Evolutionary conservation across 148 eudicot genomes (phyloP), one percentile per base, ranked within the genome.

Genomic region (Chenopodium formosanum): DNA sequence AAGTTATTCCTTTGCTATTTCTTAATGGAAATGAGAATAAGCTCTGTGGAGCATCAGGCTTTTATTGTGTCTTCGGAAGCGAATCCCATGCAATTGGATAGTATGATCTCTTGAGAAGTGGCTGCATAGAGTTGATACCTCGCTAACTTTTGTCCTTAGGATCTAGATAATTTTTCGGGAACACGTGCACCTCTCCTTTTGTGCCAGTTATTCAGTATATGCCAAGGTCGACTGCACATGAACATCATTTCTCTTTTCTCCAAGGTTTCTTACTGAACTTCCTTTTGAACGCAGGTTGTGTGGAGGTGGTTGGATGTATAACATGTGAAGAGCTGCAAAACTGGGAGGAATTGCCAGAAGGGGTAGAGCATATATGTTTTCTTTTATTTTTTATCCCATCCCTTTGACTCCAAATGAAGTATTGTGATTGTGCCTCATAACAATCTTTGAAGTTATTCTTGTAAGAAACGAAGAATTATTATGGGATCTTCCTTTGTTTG

Each of bases 261-360:
- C 5, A 34, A 34, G 40, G 40, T 34, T 34, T 34, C 46, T 70
- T 75, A 69, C 63, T 62, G 77, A 80, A 80, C 29, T 29, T 31
- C 19, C 47, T 46, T 50, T 52, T 76, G n/a, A 70, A 53, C 40
- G 44, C 92, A 95, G 98, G 98, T 79, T 93, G 93, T 84, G 89
- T 95, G 70, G 97, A 95, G 74, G 92, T 95, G 83, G 94, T 90
- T 80, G 98, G 98, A 12, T 93, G 97, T 78, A 80, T 95, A 58
- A 91, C 82, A 68, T 76, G 93, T 81, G 94, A 93, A 72, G 97
- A 95, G 88, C 90, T 95, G 78, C 85, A 83, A 85, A 74, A 79
- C 81, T 95, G 93, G 97, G 89, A 92, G 75, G 94, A 91, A 78
- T 85, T 95, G 29, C 97, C 97, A 76, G 91, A 89, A 90, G 94